Percentiles rank a stretch among this genome's conserved stretches.
phyloP scores from a whole-genome alignment of 129 eudicot species.

The Scalesia atractyloides region DNA sequence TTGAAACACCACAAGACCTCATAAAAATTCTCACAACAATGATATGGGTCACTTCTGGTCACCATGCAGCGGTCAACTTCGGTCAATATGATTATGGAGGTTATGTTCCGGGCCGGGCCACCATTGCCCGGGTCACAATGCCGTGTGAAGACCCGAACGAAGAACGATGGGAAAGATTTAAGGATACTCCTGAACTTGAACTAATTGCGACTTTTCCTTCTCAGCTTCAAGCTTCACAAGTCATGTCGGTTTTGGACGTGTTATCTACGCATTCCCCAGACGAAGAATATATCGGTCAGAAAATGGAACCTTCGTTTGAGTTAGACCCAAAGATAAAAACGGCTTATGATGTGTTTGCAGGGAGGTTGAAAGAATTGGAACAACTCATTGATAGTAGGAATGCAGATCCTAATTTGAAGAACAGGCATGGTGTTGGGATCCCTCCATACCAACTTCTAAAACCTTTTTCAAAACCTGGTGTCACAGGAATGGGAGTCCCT shows the following conservation, averaged over 20 bases:
- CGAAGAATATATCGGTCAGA: conserved; percentile 76
- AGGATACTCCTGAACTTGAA: conserved; percentile 50
- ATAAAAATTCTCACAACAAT: conserved; percentile 60
- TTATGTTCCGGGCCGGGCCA: conserved; percentile 78
- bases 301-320: conserved; percentile 48
- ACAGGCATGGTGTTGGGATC: conserved; percentile 78
- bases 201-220: conserved; percentile 67
- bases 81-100: conserved; percentile 83
- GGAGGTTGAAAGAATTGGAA: conserved; percentile 62
- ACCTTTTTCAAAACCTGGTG: conserved; percentile 77
- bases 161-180: conserved; percentile 47
- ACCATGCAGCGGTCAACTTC: conserved; percentile 90
- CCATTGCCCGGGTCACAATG: conserved; percentile 65
- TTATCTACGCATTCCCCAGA: conserved; percentile 78
- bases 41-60: conserved; percentile 83
- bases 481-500: conserved; percentile 77
- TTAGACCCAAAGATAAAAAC: conserved; percentile 49
- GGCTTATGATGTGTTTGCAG: conserved; percentile 52
- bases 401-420: conserved; percentile 41
- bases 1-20: conserved; percentile 58
- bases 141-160: conserved; percentile 72
- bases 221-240: conserved; percentile 65
- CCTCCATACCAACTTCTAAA: conserved; percentile 70
- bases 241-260: conserved; percentile 74
- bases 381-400: conserved; percentile 62